phyloP scores from a whole-genome alignment of 495 filamentous ascomycete species.

The Cercophora samala region DNA sequence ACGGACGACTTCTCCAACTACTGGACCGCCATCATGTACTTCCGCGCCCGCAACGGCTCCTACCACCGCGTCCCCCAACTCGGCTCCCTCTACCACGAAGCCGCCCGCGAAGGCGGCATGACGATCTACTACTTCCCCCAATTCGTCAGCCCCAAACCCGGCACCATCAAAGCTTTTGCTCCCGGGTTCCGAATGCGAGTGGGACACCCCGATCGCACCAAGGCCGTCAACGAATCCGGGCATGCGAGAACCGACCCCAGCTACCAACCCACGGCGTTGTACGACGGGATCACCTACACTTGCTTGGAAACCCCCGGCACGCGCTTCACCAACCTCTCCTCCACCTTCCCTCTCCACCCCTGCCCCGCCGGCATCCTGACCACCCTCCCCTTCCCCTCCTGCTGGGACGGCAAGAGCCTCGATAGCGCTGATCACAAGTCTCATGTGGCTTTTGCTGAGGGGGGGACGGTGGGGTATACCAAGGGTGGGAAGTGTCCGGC shows the following conservation, averaged over 20 bases:
- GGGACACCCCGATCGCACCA: slow-evolving; percentile 36
- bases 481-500: slow-evolving; percentile 39
- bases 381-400: slow-evolving; percentile 46
- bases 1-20: slow-evolving; percentile 33
- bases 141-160: slow-evolving; percentile 31
- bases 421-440: slow-evolving; percentile 50
- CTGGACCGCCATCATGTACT: slow-evolving; percentile 49
- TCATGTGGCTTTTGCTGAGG: slow-evolving; percentile 39
- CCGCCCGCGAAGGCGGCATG: slow-evolving; percentile 36
- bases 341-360: slow-evolving; percentile 37
- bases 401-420: slow-evolving; percentile 52
- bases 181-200: slow-evolving; percentile 48
- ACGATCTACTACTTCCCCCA: slow-evolving; percentile 39
- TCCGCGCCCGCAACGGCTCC: slow-evolving; percentile 45
- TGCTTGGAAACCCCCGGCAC: slow-evolving; percentile 35
- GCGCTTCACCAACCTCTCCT: slow-evolving; percentile 28
- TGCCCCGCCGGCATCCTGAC: slow-evolving; percentile 44
- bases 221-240: slow-evolving; percentile 19
- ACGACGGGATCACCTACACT: slow-evolving; percentile 29
- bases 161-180: neutral
- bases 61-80: slow-evolving; percentile 36
- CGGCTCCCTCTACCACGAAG: slow-evolving; percentile 13
- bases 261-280: neutral
- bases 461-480: slow-evolving; percentile 29
- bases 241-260: too few species aligned